Evolutionary conservation across 768 basidiomycete genomes (phyloP).

Genomic region (Tricholoma matsutake): DNA sequence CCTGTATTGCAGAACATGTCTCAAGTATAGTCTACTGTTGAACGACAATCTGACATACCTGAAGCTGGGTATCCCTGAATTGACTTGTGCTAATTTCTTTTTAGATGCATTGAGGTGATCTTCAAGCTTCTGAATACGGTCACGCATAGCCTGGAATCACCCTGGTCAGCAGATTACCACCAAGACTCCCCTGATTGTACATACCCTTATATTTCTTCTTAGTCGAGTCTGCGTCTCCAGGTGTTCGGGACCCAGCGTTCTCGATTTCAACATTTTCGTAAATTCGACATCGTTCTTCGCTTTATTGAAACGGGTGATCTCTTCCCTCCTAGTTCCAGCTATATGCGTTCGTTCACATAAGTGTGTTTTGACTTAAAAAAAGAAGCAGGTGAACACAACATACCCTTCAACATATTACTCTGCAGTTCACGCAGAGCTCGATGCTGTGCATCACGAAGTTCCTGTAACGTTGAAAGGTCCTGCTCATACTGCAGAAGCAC

Average conservation of each 20-base stretch:
- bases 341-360: neutral
- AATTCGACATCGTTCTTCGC: slow-evolving; percentile 81
- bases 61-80: slow-evolving; percentile 57
- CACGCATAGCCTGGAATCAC: slow-evolving; percentile 53
- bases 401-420: slow-evolving; percentile 67
- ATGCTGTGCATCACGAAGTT: slow-evolving; percentile 36
- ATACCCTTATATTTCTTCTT: slow-evolving; percentile 67
- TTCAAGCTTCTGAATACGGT: slow-evolving; percentile 78
- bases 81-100: slow-evolving; percentile 60
- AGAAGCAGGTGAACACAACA: slow-evolving; percentile 10
- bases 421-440: slow-evolving; percentile 54
- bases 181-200: slow-evolving; percentile 19
- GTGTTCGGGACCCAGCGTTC: slow-evolving; percentile 87
- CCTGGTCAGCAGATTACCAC: neutral
- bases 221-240: slow-evolving; percentile 78
- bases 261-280: slow-evolving; percentile 65
- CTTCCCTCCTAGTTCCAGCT: slow-evolving; percentile 84
- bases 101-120: slow-evolving; percentile 66
- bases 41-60: slow-evolving; percentile 42
- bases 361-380: neutral
- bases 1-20: slow-evolving; percentile 35
- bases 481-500: slow-evolving; percentile 44
- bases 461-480: slow-evolving; percentile 51
- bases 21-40: neutral
- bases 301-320: slow-evolving; percentile 74